Evolutionary conservation across 2,329 filamentous ascomycete genomes (phyloP).

Genomic region (Diaporthe sp.): DNA sequence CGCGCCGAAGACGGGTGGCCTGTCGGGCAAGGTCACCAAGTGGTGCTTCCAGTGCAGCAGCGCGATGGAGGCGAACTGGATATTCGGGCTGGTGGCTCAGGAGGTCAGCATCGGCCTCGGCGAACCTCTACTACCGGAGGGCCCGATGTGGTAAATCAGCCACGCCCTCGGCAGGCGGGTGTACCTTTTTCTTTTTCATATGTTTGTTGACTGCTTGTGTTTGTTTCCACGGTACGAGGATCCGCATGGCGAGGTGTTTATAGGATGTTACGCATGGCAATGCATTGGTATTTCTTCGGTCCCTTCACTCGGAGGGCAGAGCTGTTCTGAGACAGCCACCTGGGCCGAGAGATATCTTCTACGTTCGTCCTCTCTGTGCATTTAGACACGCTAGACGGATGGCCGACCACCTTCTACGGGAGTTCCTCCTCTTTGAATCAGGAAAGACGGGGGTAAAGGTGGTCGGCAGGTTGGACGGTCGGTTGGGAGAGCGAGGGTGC

Average conservation of each 20-base stretch:
- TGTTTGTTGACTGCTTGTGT: constrained; percentile 27
- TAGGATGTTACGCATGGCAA: constrained; percentile 32
- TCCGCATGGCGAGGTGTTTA: constrained; percentile 39
- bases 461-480: neutral
- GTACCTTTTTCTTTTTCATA: constrained; percentile 34
- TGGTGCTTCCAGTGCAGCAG: constrained; percentile 74
- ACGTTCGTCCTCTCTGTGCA: constrained; percentile 15
- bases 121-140: neutral
- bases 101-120: constrained; percentile 59
- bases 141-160: neutral
- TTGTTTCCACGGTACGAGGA: neutral
- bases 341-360: neutral
- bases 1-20: constrained; percentile 63
- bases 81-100: constrained; percentile 68
- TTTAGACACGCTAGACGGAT: constrained; percentile 25
- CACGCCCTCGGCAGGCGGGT: neutral
- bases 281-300: constrained; percentile 16
- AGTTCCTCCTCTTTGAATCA: neutral
- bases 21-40: constrained; percentile 69
- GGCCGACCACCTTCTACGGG: neutral
- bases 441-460: neutral
- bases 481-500: neutral
- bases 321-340: constrained; percentile 13
- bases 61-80: constrained; percentile 66
- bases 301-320: neutral